phyloP scores from a whole-genome alignment of 2,329 filamentous ascomycete genomes.

The Pseudocercospora cruenta region DNA sequence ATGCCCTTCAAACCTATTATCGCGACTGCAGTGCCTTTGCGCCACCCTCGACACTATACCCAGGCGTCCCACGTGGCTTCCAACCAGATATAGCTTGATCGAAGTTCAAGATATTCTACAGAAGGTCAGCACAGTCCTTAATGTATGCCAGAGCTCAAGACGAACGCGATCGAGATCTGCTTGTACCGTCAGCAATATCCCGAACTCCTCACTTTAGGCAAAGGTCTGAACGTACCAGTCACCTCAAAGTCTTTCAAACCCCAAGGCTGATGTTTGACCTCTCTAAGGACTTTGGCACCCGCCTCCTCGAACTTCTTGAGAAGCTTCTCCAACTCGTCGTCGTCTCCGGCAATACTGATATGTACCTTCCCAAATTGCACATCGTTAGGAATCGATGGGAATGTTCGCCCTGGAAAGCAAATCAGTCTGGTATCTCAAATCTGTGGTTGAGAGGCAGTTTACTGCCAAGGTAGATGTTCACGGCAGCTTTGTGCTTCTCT shows the following conservation, averaged over 20 bases:
- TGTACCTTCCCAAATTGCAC: conserved; percentile 22
- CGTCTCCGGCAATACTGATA: conserved; percentile 15
- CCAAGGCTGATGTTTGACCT: conserved; percentile 15
- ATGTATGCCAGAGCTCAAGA: neutral
- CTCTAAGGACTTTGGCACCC: conserved; percentile 15
- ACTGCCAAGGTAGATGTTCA: conserved; percentile 20
- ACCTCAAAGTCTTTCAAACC: conserved; percentile 20
- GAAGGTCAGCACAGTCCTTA: conserved; percentile 1
- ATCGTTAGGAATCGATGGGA: conserved; percentile 15
- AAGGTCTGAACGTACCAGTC: conserved; percentile 9
- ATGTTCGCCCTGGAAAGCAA: conserved; percentile 12
- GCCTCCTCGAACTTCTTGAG: conserved; percentile 1
- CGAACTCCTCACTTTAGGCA: too few relatives aligned
- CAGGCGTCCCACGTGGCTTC: neutral
- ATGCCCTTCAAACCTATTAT: too few relatives aligned
- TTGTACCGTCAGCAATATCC: neutral
- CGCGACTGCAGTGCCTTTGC: neutral
- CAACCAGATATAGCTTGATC: conserved; percentile 15
- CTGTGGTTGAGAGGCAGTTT: neutral
- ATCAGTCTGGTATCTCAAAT: neutral
- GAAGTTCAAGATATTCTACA: conserved; percentile 19
- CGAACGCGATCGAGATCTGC: conserved; percentile 13
- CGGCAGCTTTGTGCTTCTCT: neutral
- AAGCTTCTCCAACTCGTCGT: conserved; percentile 17
- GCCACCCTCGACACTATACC: neutral